A percentile compares a stretch with the other conserved stretches of the same genome.
phyloP scores from a whole-genome alignment of 352 stramenopile genomes.

The Globisporangium uncinulatum region DNA sequence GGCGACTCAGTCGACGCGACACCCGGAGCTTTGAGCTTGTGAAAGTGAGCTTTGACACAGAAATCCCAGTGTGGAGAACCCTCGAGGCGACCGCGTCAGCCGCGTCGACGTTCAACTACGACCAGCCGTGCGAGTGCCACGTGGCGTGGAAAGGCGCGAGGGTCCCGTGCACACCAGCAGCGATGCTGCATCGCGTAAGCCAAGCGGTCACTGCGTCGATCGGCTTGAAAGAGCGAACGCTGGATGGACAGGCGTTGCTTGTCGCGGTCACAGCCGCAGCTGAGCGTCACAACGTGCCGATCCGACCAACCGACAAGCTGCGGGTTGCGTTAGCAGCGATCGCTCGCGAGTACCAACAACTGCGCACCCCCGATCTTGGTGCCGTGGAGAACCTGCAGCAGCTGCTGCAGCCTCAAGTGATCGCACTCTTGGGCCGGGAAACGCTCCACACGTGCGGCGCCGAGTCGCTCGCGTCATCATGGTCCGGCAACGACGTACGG shows the following conservation, averaged over 20 bases:
- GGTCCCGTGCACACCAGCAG: slow-evolving; percentile 25
- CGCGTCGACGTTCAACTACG: slow-evolving; percentile 10
- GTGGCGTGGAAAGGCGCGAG: slow-evolving; percentile 29
- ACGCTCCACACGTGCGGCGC: slow-evolving; percentile 33
- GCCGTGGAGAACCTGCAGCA: slow-evolving; percentile 37
- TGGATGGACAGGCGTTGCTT: slow-evolving; percentile 33
- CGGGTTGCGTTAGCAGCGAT: slow-evolving; percentile 13
- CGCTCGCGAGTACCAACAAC: slow-evolving; percentile 27
- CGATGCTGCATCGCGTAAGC: slow-evolving; percentile 24
- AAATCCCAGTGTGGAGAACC: slow-evolving; percentile 65
- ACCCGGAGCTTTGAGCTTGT: slow-evolving; percentile 64
- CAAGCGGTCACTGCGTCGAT: slow-evolving; percentile 26
- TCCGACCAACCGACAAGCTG: slow-evolving; percentile 18
- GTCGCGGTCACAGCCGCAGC: slow-evolving; percentile 29
- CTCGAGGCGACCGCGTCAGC: slow-evolving; percentile 16
- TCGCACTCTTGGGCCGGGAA: slow-evolving; percentile 27
- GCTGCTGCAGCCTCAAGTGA: slow-evolving; percentile 35
- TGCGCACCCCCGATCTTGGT: slow-evolving; percentile 32
- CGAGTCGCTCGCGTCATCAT: slow-evolving; percentile 16
- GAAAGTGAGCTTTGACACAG: slow-evolving; percentile 56
- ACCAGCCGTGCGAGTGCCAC: slow-evolving; percentile 26
- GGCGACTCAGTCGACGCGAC: slow-evolving; percentile 36
- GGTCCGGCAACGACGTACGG: slow-evolving; percentile 20
- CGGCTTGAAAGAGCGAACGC: slow-evolving; percentile 40
- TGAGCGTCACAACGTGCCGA: slow-evolving; percentile 13